Base-by-base conservation (phyloP, 2,329 filamentous ascomycete genomes). In the Colletotrichum tabaci region DNA sequence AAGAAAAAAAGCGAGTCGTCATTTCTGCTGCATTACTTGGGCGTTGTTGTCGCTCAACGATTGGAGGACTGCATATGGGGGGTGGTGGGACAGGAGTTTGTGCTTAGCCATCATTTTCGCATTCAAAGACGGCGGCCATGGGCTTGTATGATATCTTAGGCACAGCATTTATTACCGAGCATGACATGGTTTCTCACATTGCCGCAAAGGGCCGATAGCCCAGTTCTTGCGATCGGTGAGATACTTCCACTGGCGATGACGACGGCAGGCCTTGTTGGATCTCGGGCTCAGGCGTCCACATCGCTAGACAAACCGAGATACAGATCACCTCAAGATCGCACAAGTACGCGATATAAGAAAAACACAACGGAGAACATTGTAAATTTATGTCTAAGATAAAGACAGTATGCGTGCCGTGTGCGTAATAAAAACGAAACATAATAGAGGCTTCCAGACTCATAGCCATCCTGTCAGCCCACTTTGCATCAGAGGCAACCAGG, bases 11-110 rank as follows among this genome's bases (percentile, higher is more conserved):
- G 69, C 66, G 66, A 64, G 21, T 52, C 30, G 42, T 55, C 16
- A 47, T 69, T 60, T 42, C 16, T 60, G 60, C 30, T 64, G 68
- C 68, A 67, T 71, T 56, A 42, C 55, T 64, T 8, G 21, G 66
- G 69, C 66, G 57, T 64, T 55, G 4, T 68, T 52, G 10, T 55
- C n/a, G 46, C 50, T 47, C n/a, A 16, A 30, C 30, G 60, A 40
- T 26, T 21, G 60, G 53, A 47, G 46, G n/a, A 64, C 38, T 35
- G 52, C 65, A 69, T 63, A 60, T n/a, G 52, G 47, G 35, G 35
- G 35, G 30, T 35, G 30, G 30, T 35, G 57, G 26, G 30, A 15
- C 40, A 60, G 65, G 66, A 72, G 58, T 69, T 63, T 63, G 16
- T 21, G 46, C 46, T 18, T 26, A 26, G 26, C 26, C 46, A 23